Evolutionary conservation across 2,329 filamentous ascomycete species (phyloP), one percentile per base, ranked within the genome.

Genomic region (Fusarium ambrosium): DNA sequence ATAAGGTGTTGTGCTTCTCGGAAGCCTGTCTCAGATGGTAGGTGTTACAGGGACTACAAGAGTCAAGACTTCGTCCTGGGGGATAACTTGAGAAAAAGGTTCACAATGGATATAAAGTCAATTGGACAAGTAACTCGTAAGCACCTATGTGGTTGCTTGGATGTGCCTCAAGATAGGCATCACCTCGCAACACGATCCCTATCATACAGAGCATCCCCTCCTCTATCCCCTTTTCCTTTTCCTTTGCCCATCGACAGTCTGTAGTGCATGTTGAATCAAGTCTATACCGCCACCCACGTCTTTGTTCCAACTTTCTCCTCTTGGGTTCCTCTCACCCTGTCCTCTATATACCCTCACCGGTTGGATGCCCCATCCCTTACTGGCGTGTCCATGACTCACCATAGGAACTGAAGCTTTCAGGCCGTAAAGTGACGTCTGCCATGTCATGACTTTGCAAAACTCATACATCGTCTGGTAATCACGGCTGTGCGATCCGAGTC

Each of bases 21-120:
- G 86, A 53, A 85, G 84, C 67, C 84, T 90, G 1, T 82, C 85
- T 0, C 78, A 79, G 18, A 89, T 89, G 6, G 80, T 92, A 75
- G 81, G 85, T 45, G 89, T 90, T 72, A 80, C 91, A 20, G 82
- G 16, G 9, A 53, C 48, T n/a, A 10, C 83, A 4, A 78, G 81
- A 9, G 83, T 87, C 41, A 89, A 85, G 74, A 83, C 89, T 11
- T 89, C 24, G 24, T 24, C 24, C 24, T 24, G 24, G 24, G 24
- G 24, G 7, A 84, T 91, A 1, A 80, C 91, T n/a, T 83, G 81
- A 88, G 20, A 16, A 29, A 45, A 2, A 29, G 27, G 8, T 18
- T n/a, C 22, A 18, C 9, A 18, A 13, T 22, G n/a, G 8, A 60
- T 36, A 27, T 37, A 68, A 27, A 71, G 24, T 51, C 9, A 56